These are phyloP conservation scores for Scenedesmus sp. DNA, from an alignment of 163 green algal genomes.

Conservation along the genomic window DNA sequence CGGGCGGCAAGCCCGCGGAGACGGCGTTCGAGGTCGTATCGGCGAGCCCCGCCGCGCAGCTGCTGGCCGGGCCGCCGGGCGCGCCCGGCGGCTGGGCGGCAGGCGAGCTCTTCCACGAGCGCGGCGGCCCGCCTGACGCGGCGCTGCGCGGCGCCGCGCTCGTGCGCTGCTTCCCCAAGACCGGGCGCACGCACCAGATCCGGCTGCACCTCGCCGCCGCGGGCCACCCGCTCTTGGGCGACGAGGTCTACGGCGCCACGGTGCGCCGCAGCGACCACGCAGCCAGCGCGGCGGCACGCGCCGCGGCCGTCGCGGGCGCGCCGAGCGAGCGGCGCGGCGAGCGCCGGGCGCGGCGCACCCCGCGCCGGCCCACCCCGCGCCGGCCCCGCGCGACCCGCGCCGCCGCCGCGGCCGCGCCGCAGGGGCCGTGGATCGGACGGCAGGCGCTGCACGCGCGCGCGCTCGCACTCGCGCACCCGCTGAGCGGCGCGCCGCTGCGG, in stretches of 20 bases:
- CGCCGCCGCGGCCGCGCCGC: too few relatives aligned
- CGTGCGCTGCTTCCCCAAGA: slow-evolving; percentile 82
- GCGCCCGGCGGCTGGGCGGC: not conserved
- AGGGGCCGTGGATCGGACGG: slow-evolving; percentile 57
- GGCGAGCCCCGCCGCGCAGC: slow-evolving; percentile 38
- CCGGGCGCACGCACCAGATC: slow-evolving; percentile 95
- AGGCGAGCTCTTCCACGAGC: slow-evolving; percentile 22
- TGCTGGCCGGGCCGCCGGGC: not conserved
- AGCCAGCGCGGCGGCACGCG: too few relatives aligned
- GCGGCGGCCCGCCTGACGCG: not conserved
- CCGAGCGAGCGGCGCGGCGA: too few relatives aligned
- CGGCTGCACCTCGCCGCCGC: slow-evolving; percentile 79
- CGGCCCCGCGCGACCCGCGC: too few relatives aligned
- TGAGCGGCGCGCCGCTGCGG: slow-evolving; percentile 25
- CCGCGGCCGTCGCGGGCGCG: too few relatives aligned
- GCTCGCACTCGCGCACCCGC: slow-evolving; percentile 51
- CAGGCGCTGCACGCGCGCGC: slow-evolving; percentile 47
- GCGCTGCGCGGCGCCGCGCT: slow-evolving; percentile 63
- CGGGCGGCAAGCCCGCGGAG: slow-evolving; percentile 17
- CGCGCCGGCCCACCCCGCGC: too few relatives aligned
- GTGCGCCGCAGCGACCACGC: too few relatives aligned
- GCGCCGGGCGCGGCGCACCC: too few relatives aligned
- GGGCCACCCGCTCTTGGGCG: slow-evolving; percentile 88
- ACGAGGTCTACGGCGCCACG: slow-evolving; percentile 81
- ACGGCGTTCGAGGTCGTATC: slow-evolving; percentile 46